These are phyloP conservation scores for Fonsecaea pedrosoi DNA, from an alignment of 2,329 filamentous ascomycete species.

Conservation along the genomic window DNA sequence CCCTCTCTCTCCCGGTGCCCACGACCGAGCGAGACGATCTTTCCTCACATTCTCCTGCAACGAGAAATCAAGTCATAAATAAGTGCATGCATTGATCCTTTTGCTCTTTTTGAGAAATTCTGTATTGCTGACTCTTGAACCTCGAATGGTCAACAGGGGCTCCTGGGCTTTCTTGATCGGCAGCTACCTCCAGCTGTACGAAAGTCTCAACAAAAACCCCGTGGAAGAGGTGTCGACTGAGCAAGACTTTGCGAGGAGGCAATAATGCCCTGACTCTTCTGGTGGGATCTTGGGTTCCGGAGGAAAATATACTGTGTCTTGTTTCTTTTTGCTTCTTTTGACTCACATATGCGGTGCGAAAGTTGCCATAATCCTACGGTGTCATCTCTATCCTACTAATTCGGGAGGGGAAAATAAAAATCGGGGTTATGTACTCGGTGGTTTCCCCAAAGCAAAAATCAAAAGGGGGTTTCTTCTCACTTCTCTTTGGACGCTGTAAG, in stretches of 20 bases:
- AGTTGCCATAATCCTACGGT: too few species aligned
- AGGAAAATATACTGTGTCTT: too few species aligned
- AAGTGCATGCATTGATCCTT: background rate
- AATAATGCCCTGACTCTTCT: background rate
- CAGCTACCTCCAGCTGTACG: slow-evolving; percentile 58
- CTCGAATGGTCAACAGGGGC: slow-evolving; percentile 32
- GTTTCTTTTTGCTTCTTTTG: too few species aligned
- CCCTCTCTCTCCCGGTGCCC: background rate
- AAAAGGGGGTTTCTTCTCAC: too few species aligned
- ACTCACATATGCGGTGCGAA: too few species aligned
- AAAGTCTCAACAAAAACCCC: slow-evolving; percentile 57
- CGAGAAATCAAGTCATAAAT: background rate
- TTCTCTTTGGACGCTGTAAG: too few species aligned
- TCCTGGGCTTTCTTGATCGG: slow-evolving; percentile 54
- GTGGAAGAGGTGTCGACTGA: slow-evolving; percentile 45
- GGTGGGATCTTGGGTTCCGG: too few species aligned
- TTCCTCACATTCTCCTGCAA: background rate
- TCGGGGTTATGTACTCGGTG: too few species aligned
- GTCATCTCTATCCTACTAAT: too few species aligned
- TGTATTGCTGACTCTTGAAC: background rate
- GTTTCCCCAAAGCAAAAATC: too few species aligned
- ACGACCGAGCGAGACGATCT: background rate
- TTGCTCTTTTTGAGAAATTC: background rate
- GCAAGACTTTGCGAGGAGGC: background rate
- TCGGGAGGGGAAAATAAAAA: too few species aligned